Evolutionary conservation across 1,284 basidiomycete genomes (phyloP), one percentile per base, ranked within the genome.

Genomic region (Neolentinus lepideus): DNA sequence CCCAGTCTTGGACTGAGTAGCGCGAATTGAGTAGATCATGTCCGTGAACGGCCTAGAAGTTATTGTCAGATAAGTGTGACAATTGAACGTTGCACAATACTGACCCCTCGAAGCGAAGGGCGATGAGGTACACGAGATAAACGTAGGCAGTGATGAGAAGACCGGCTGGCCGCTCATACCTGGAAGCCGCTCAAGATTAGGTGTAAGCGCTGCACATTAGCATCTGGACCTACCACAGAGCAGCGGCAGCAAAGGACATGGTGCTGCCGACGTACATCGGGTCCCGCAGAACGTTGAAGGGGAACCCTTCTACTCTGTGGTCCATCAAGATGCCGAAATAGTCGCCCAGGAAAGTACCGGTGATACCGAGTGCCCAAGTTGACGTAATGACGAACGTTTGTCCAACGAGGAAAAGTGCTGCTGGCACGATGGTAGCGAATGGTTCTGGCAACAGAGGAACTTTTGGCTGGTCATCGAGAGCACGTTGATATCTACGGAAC

Each of bases 271-370:
- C 88, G 66, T 98, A 98, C 96, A 98, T 98, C 0, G 96, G 96
- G 71, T 98, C 88, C 46, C 84, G 79, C 57, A 96, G 79, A 53
- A 98, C 82, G 67, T 96, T 97, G 80, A 98, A 99, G 0, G 96
- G 96, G 75, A 99, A 99, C 21, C 90, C 87, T 68, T 85, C 81
- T 4, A 91, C 88, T 24, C 85, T 77, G 57, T 89, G 79, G 67
- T 94, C 86, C 94, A 98, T 97, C 55, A 98, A 76, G 64, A 98
- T 98, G n/a, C 96, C 96, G 71, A 98, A 99, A 74, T 98, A 98
- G 74, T 98, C 96, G 3, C 96, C 94, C 48, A 98, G 81, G 76
- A 94, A 95, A 1, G 92, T 95, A 57, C 94, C 95, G 8, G 95
- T 97, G 60, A 98, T 77, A 16, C 96, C 96, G 14, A 99, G 75